Base-by-base conservation (phyloP, 2,329 filamentous ascomycete genomes). In the Triangularia verruculosa region DNA sequence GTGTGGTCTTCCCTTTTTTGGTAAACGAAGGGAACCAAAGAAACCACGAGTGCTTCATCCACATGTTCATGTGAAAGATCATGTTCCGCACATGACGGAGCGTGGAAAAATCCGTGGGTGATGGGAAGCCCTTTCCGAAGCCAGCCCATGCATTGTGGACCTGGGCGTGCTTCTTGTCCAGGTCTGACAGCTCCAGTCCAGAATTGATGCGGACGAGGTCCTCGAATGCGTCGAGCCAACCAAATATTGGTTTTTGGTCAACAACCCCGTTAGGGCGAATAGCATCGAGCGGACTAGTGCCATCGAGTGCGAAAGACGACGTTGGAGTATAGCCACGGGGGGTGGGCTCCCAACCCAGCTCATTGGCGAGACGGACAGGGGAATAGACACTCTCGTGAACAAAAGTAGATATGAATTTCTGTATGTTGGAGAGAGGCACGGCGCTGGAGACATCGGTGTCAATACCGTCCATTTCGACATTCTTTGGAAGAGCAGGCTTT, bases 211-310 rank as follows among this genome's bases (percentile, higher is more conserved):
- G 74, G 12, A 86, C 75, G 15, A 87, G 78, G 66, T 86, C 84
- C 68, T 86, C 83, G 65, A 86, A 86, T 55, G 84, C 83, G 67
- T 86, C 83, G 30, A 80, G 76, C 67, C 84, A 86, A 8, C 81
- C 83, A 69, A 84, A 84, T 32, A 25, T 75, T 69, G 43, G 34
- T 7, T 39, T 39, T 4, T 39, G 34, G 15, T 39, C 34, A 3
- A 15, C 13, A 39, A 3, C 2, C 6, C 4, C 13, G 34, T 13
- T 13, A 39, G 4, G 34, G 17, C 8, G 13, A n/a, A 7, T 4
- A n/a, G 15, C 34, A 39, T 39, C 34, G 15, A 39, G 13, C 8
- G 34, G 69, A 71, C 12, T 73, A 55, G 62, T 79, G 76, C 30
- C 74, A 65, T 53, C 74, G 74, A 3, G 72, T 64, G 8, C 79